Base-by-base conservation (phyloP, 768 basidiomycete species). In the Holtermanniella nyarrowii region DNA sequence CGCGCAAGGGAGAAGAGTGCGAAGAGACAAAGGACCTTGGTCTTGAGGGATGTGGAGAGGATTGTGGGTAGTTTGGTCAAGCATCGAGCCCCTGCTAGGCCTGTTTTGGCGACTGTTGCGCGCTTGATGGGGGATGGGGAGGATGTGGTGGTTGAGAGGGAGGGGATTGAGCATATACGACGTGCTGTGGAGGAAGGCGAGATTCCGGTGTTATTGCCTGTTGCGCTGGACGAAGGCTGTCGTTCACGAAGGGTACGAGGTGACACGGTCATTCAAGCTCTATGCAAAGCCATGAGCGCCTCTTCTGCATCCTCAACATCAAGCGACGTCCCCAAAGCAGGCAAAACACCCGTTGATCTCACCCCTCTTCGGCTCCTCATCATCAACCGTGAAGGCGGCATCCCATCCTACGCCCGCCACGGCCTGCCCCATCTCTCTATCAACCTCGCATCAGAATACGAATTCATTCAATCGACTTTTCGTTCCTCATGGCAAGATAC, bases 351-450 rank as follows among this genome's bases (percentile, higher is more conserved):
- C 13, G 12, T 22, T 26, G 87, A 97, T 72, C 79, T 99, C 52
- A 91, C 89, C 3, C 95, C 95, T 1, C 76, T 96, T 49, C 85
- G 95, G 24, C 79, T 99, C 53, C 91, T 99, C 86, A 85, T 97
- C 71, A 96, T 99, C 72, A 93, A 90, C 70, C 80, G 85, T 18
- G 88, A 93, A 72, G 95, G 95, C 21, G 95, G 95, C 13, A 84
- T 97, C 2, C 95, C 95, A 20, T 97, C 95, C 0, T 97, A 96
- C 68, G 95, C 95, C 27, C 88, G 95, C 25, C 80, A 80, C 10
- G 95, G 95, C 43, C 81, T 86, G 57, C 95, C 95, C 18, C 95
- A 99, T 74, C 82, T 99, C 21, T 81, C 95, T 53, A 83, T 99
- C 76, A 99, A 99, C 70, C 79, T 97, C 46, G 78, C 79, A 0